phyloP scores from a whole-genome alignment of 441 rosid species.

The Sinapis alba region DNA sequence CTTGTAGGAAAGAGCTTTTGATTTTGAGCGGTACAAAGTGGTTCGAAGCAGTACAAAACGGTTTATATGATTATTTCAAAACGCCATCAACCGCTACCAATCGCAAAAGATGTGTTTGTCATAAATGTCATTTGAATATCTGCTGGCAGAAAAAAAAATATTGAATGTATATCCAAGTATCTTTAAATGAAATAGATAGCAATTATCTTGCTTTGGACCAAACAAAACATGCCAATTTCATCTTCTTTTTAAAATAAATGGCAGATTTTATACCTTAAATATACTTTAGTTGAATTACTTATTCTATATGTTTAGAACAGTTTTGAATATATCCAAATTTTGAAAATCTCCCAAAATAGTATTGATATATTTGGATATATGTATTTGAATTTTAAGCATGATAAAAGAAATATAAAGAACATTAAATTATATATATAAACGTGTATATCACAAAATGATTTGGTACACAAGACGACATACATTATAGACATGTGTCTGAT shows the following conservation, averaged over 20 bases:
- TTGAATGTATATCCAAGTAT: constrained; percentile 1
- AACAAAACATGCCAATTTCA: neutral
- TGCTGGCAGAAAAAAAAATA: neutral
- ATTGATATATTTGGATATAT: neutral
- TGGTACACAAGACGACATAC: neutral
- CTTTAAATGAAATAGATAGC: neutral
- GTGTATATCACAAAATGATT: constrained; percentile 1
- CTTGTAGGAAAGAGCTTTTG: neutral
- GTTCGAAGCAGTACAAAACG: neutral
- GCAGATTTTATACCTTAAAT: neutral
- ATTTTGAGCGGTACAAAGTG: neutral
- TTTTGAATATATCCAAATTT: neutral
- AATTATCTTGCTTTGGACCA: constrained; percentile 3
- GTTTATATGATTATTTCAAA: neutral
- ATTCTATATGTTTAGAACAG: neutral
- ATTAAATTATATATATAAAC: neutral
- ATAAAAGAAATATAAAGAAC: neutral
- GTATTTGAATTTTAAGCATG: neutral
- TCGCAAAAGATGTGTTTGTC: neutral
- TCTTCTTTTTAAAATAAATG: neutral
- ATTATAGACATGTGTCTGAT: neutral
- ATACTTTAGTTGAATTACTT: neutral
- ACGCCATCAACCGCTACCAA: neutral
- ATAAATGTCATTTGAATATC: too few relatives aligned
- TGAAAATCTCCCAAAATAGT: neutral